Evolutionary conservation across 352 stramenopile genomes (phyloP).

Genomic region (Pythium grandisporangium): DNA sequence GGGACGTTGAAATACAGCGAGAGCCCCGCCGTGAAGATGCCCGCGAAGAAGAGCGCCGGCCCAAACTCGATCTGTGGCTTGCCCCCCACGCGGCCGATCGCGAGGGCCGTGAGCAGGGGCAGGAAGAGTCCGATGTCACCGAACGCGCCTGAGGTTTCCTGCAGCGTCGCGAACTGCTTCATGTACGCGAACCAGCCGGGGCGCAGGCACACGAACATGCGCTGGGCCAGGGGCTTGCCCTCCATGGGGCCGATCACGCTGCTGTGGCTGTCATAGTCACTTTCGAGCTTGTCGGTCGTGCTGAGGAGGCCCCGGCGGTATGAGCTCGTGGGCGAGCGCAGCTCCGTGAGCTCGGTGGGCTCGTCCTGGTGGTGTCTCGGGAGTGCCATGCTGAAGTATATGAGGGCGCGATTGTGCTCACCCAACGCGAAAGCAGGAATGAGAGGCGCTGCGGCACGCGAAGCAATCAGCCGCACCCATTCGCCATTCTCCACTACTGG

Average conservation of each 20-base stretch:
- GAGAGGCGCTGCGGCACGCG: too few relatives aligned
- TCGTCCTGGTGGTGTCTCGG: too few relatives aligned
- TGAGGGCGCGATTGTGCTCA: too few relatives aligned
- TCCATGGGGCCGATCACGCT: constrained; percentile 37
- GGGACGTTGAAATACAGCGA: constrained; percentile 86
- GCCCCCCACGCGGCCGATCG: constrained; percentile 57
- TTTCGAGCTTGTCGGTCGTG: constrained; percentile 11
- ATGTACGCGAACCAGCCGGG: constrained; percentile 46
- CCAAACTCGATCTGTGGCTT: constrained; percentile 80
- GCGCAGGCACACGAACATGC: constrained; percentile 42
- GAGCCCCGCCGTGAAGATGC: constrained; percentile 81
- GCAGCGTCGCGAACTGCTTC: constrained; percentile 56
- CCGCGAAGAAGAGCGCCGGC: constrained; percentile 88
- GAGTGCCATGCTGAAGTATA: too few relatives aligned
- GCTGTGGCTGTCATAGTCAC: too few relatives aligned
- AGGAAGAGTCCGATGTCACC: constrained; percentile 92
- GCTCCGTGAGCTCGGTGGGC: constrained; percentile 4
- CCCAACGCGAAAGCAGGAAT: too few relatives aligned
- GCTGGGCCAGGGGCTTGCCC: constrained; percentile 32
- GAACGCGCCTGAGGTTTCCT: constrained; percentile 86
- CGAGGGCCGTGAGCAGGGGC: constrained; percentile 88
- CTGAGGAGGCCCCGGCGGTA: constrained; percentile 26
- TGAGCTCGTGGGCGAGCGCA: not conserved
- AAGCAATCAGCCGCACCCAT: too few relatives aligned
- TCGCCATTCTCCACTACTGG: too few relatives aligned